Conservation (phyloP, 208 protist genomes). For the Baffinella frigidus region DNA sequence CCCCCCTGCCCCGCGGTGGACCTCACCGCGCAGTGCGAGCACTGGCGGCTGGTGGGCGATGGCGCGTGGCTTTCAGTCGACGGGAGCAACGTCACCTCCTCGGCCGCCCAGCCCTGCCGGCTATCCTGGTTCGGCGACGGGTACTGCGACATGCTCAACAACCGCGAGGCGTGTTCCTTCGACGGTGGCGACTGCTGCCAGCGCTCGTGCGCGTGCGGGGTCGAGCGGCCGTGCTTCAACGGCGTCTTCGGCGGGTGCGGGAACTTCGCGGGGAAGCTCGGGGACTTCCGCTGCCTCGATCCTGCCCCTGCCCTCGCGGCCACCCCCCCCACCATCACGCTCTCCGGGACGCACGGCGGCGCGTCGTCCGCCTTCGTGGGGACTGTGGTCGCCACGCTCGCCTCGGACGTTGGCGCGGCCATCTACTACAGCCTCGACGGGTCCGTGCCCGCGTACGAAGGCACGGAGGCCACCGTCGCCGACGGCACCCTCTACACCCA, state of each 20-base stretch:
- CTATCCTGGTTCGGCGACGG: conserved; percentile 25
- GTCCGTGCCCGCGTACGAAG: neutral
- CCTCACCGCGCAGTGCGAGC: conserved; percentile 13
- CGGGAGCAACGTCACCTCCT: neutral
- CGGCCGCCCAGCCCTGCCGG: neutral
- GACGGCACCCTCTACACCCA: neutral
- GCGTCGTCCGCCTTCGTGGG: neutral
- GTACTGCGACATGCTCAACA: conserved; percentile 57
- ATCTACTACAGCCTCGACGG: conserved; percentile 40
- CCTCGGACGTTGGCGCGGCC: too few relatives aligned
- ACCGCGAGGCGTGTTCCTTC: neutral
- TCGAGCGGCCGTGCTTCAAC: neutral
- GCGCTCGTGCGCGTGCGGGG: conserved; percentile 24
- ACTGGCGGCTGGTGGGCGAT: conserved; percentile 22
- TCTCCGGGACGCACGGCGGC: neutral
- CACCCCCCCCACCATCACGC: too few relatives aligned
- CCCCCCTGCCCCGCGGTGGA: conserved; percentile 25
- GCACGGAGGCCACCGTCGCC: neutral
- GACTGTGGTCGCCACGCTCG: too few relatives aligned
- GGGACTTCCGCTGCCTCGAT: conserved; percentile 47
- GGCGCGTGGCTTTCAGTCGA: neutral
- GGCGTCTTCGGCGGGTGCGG: conserved; percentile 5
- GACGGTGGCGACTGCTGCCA: conserved; percentile 54
- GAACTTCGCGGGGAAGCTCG: neutral
- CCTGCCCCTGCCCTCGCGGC: neutral